Conservation (phyloP, 495 filamentous ascomycete species). For the Penicillium argentinense region DNA sequence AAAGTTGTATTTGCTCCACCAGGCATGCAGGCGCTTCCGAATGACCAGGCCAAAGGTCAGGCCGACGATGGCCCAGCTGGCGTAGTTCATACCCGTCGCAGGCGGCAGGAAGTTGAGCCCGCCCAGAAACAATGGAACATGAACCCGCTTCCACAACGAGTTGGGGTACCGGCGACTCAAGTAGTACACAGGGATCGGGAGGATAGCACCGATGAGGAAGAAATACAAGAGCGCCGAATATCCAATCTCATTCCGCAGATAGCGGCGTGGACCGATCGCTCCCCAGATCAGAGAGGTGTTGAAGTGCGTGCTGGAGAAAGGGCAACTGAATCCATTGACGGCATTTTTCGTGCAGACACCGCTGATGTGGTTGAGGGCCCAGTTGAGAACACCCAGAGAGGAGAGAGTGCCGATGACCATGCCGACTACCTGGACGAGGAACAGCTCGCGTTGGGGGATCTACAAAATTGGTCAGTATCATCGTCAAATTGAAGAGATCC, state of each 20-base stretch:
- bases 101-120: constrained; percentile 32
- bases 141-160: constrained; percentile 23
- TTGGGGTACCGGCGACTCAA: constrained; percentile 42
- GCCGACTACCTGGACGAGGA: constrained; percentile 63
- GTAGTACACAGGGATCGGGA: constrained; percentile 65
- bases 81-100: constrained; percentile 76
- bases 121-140: constrained; percentile 30
- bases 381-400: constrained; percentile 71
- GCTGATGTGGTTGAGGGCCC: constrained; percentile 75
- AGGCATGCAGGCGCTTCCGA: constrained; percentile 55
- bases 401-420: constrained; percentile 72
- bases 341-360: constrained; percentile 74
- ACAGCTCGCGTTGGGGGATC: constrained; percentile 72
- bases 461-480: neutral
- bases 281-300: constrained; percentile 86
- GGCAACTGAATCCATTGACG: constrained; percentile 80
- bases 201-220: constrained; percentile 69
- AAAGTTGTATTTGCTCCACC: constrained; percentile 90
- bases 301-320: constrained; percentile 82
- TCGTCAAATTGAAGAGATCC: neutral
- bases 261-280: constrained; percentile 74
- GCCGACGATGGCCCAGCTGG: constrained; percentile 79
- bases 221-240: constrained; percentile 69
- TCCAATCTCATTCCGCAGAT: constrained; percentile 36
- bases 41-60: constrained; percentile 64